Evolutionary conservation across 2,329 filamentous ascomycete species (phyloP).

Genomic region (Colletotrichum liaoningense): DNA sequence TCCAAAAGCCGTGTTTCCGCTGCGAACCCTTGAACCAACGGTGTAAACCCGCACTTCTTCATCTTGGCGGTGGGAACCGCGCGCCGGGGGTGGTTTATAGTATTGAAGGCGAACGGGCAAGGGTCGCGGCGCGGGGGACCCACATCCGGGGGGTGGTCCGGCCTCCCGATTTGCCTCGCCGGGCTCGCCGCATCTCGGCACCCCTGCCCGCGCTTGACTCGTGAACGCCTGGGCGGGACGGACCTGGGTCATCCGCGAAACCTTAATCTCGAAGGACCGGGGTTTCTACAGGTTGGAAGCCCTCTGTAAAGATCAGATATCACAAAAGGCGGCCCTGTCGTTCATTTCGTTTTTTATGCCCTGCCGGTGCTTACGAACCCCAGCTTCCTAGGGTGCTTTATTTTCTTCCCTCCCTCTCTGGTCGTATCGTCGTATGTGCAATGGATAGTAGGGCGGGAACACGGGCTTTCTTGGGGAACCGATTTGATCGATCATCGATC

Average conservation of each 20-base stretch:
- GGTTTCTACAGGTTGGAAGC: neutral
- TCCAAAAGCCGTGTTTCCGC: neutral
- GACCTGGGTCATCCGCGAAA: constrained; percentile 10
- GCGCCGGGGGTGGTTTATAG: neutral
- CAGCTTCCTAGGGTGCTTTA: neutral
- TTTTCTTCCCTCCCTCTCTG: too few species aligned
- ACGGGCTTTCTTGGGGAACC: neutral
- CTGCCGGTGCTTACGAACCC: neutral
- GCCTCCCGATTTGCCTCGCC: neutral
- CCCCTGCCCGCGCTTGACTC: constrained; percentile 13
- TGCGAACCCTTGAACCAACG: constrained; percentile 5
- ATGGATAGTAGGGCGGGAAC: neutral
- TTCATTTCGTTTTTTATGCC: constrained; percentile 6
- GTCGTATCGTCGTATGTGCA: neutral
- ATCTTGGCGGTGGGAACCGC: neutral
- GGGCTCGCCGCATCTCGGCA: neutral
- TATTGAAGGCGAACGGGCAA: neutral
- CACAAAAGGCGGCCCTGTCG: neutral
- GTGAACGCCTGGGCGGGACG: constrained; percentile 5
- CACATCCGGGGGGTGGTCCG: constrained; percentile 4
- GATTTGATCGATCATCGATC: constrained; percentile 3
- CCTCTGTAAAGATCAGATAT: neutral
- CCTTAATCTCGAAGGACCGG: neutral
- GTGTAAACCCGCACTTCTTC: neutral
- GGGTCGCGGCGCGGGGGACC: constrained; percentile 7